Evolutionary conservation across 2,329 filamentous ascomycete species (phyloP), one percentile per base, ranked within the genome.

Genomic region (Colletotrichum sp.): DNA sequence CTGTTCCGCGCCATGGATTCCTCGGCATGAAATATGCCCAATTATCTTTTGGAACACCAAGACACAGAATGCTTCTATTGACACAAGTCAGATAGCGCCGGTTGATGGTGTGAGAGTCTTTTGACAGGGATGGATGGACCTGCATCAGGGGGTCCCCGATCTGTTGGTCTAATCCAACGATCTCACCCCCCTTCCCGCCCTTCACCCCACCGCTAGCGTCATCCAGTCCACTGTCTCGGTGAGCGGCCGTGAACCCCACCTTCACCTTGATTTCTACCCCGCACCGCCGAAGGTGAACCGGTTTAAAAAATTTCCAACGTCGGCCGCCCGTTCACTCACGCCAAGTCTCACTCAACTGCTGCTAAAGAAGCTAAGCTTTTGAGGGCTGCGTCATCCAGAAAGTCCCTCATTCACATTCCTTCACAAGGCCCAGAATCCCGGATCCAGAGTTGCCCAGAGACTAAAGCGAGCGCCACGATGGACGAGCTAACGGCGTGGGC

Each of bases 401-500:
- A 44, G n/a, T 12, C 57, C n/a, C 18, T n/a, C 66, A 44, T 44
- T 39, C 9, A 15, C 24, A 44, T 72, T 55, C 62, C 69, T 71
- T 65, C 30, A 34, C 69, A 3, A 16, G 12, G n/a, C 21, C 10
- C 30, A 18, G 44, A 26, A 39, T 6, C 24, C 60, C 32, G 18
- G 44, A 26, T 30, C 9, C 66, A 16, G 62, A 9, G n/a, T 16
- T 21, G 9, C 34, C 26, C 59, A n/a, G 24, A 32, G 13, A 36
- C 66, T 26, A 36, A 15, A 18, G 8, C 2, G 39, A 28, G 59
- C 69, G 28, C 60, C 63, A 44, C 34, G 13, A 76, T 76, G 74
- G 74, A 78, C 16, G 66, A 70, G 32, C 87, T 92, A 7, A 77
- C 89, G n/a, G 74, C 80, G 7, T 93, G 91, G 91, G 88, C 88